These are phyloP conservation scores for Erodium trifolium DNA, from an alignment of 441 rosid genomes.

Conservation along the genomic window DNA sequence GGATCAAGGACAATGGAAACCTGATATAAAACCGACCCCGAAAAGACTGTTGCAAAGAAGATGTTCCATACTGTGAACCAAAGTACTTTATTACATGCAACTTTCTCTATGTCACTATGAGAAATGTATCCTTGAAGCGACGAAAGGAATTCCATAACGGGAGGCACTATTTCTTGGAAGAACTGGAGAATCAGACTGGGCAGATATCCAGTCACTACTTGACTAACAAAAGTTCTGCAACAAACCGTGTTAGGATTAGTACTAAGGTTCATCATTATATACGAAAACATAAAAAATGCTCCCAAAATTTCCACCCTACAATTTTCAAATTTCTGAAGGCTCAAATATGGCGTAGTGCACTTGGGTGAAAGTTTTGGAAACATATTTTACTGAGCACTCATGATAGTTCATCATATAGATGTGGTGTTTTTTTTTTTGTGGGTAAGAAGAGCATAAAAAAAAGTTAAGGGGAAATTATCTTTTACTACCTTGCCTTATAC, in stretches of 20 bases:
- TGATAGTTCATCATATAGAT: background rate
- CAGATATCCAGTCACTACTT: constrained; percentile 82
- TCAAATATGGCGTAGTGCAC: background rate
- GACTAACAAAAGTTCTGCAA: constrained; percentile 68
- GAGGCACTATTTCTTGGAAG: constrained; percentile 74
- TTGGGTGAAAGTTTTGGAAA: background rate
- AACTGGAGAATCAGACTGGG: constrained; percentile 84
- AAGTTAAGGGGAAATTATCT: too few relatives aligned
- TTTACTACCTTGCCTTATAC: too few relatives aligned
- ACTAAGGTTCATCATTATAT: constrained; percentile 10
- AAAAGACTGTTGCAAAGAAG: constrained; percentile 88
- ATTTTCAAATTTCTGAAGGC: too few relatives aligned
- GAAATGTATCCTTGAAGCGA: constrained; percentile 88
- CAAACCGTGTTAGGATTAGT: constrained; percentile 20
- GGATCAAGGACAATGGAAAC: constrained; percentile 63
- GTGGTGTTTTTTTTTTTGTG: too few relatives aligned
- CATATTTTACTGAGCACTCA: background rate
- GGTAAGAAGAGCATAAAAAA: too few relatives aligned
- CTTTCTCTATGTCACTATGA: constrained; percentile 73
- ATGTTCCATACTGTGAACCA: constrained; percentile 97
- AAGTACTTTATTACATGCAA: constrained; percentile 85
- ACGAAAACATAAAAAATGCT: constrained; percentile 6
- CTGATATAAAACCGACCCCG: constrained; percentile 66
- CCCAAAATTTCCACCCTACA: background rate
- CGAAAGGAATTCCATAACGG: constrained; percentile 87